Base-by-base conservation (phyloP, 148 eudicot genomes). In the Spergularia marina region DNA sequence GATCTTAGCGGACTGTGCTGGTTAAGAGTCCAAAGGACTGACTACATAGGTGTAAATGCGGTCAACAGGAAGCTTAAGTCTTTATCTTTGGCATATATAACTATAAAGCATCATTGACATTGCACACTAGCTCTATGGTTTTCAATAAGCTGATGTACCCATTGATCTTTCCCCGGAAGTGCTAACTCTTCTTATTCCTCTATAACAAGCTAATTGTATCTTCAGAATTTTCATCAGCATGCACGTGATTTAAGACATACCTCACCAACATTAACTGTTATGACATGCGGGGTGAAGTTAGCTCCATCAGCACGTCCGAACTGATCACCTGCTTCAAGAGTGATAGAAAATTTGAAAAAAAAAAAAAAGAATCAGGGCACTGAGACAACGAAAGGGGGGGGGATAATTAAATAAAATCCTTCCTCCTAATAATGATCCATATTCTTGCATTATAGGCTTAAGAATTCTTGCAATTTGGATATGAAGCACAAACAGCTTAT, bases 181-280 rank as follows among this genome's bases (percentile, higher is more conserved):
- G 49, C 8, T 44, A 44, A 44, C 7, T 0, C 10, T 44, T 44
- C 49, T 44, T 30, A 30, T 2, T 44, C 49, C 49, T 44, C 49
- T 44, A 44, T 44, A 6, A 44, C 7, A 44, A 3, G 49, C 10
- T 44, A 44, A 44, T 6, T 44, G 49, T 44, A 44, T 44, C 49
- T 44, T 44, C 49, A 44, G 7, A 16, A 16, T 68, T 16, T 39
- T 1, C 18, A 41, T 12, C 25, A 47, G 49, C 18, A 18, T 34
- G 34, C 30, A 53, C 0, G 34, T 58, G 30, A 16, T 10, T 23
- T 21, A 57, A 47, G 47, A 76, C 83, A 55, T 87, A 91, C 97
- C 93, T 91, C 97, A 15, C 97, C 97, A 66, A 82, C 78, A 80
- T 87, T 81, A 56, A 91, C 86, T 41, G 86, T 87, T 78, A 91